Base-by-base conservation (phyloP, 2,329 filamentous ascomycete species). In the Apiospora arundinis region DNA sequence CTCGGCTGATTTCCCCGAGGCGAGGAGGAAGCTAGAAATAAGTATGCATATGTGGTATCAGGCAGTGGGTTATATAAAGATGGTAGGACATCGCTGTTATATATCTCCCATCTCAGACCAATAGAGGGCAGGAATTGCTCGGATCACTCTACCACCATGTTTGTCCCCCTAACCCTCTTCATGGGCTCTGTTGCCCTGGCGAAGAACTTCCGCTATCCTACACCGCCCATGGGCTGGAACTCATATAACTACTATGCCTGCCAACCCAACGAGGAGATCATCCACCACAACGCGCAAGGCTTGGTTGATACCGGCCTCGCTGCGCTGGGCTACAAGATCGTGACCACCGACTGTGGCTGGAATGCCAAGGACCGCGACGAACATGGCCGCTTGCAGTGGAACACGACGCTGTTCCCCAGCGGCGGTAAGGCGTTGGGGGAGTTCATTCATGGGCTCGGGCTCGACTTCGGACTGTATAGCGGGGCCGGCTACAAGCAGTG, bases 341-440 rank as follows among this genome's bases (percentile, higher is more conserved):
- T 90, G 44, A 89, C 87, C 0, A 83, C 85, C 0, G 90, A 91
- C 74, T 91, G 88, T 70, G 89, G 90, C 0, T 91, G 89, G 90
- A 83, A 80, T 28, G 76, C 80, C 0, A 74, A 74, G 21, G 76
- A 82, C 9, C 78, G 83, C 4, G 81, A 86, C 48, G 76, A 79
- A 0, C 78, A 87, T 12, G 85, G 85, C 1, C 81, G 81, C 25
- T 78, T 89, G 3, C 83, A 85, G 16, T 90, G 86, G 83, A 87
- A 89, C 70, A 74, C 78, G 8, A 82, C 78, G 0, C 75, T 84
- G 0, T 90, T 90, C 42, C 88, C 88, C 0, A 85, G 85, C 0
- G 86, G 85, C 0, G 82, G 87, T 21, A 82, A 81, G 28, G 85
- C 83, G 0, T 77, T 89, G 4, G 85, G 85, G 0, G 83, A 88